Percentiles rank a stretch among this genome's conserved stretches.
Evolutionary conservation across 2,329 filamentous ascomycete species (phyloP).

Genomic region (Bretziella fagacearum): DNA sequence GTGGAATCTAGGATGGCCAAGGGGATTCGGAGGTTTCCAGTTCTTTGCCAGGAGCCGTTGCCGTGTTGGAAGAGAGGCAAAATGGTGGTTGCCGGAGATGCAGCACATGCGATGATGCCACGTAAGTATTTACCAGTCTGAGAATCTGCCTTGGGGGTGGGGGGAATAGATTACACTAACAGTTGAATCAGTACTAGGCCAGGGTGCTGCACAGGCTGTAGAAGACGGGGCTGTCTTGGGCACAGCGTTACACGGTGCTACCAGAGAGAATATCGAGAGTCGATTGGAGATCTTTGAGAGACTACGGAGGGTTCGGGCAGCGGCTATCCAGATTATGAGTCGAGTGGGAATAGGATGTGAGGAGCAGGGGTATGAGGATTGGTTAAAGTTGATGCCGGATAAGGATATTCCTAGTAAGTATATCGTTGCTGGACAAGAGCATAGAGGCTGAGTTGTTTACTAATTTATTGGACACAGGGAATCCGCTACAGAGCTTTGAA

Average conservation of each 20-base stretch:
- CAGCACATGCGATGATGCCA: conserved; percentile 25
- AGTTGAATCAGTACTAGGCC: conserved; percentile 23
- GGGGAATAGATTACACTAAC: too few species aligned
- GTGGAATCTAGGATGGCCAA: conserved; percentile 21
- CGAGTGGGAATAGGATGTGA: not conserved
- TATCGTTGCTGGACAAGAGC: too few species aligned
- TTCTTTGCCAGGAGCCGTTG: conserved; percentile 23
- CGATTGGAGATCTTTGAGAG: conserved; percentile 19
- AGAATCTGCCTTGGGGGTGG: too few species aligned
- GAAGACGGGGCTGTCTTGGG: conserved; percentile 24
- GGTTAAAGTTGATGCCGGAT: not conserved
- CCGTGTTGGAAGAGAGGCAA: conserved; percentile 21
- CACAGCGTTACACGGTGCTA: conserved; percentile 18
- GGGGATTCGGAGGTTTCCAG: conserved; percentile 23
- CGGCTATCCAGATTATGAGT: conserved; percentile 25
- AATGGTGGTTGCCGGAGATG: conserved; percentile 23
- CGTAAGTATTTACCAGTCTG: not conserved
- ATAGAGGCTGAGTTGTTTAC: not conserved
- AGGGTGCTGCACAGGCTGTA: conserved; percentile 23
- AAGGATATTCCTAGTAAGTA: conserved; percentile 2
- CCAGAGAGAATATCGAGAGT: conserved; percentile 16
- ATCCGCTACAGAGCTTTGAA: not conserved
- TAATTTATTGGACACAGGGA: not conserved
- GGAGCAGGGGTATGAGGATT: not conserved
- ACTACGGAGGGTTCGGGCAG: conserved; percentile 19